Evolutionary conservation across 75 land plant species (phyloP).

Genomic region (Larix kaempferi): DNA sequence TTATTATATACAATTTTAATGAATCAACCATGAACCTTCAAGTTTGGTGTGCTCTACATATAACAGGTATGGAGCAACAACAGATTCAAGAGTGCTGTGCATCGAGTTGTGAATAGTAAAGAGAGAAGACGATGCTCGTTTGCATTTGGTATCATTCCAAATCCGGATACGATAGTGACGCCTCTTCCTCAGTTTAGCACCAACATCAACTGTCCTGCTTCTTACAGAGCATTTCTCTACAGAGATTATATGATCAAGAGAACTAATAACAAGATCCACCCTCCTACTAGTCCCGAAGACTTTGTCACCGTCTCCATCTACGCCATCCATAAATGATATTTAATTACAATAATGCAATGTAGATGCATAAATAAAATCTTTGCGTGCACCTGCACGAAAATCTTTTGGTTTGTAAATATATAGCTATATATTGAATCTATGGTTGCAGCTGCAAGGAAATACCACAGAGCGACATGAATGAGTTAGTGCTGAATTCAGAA

Average conservation of each 20-base stretch:
- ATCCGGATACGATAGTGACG: neutral
- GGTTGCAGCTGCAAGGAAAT: no score
- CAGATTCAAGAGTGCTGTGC: constrained; percentile 2
- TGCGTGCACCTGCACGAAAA: no score
- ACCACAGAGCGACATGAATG: no score
- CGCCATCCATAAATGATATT: neutral
- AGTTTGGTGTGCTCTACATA: no score
- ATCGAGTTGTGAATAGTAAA: constrained; percentile 1
- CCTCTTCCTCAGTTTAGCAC: neutral
- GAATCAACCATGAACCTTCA: no score
- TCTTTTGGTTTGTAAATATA: no score
- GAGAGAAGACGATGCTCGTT: neutral
- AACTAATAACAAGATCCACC: neutral
- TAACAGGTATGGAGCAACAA: neutral
- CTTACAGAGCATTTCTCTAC: neutral
- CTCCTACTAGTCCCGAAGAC: neutral
- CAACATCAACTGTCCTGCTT: neutral
- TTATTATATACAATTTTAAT: no score
- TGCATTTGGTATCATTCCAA: neutral
- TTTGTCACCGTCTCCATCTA: neutral
- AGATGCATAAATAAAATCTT: no score
- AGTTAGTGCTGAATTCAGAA: no score
- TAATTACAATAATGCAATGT: no score
- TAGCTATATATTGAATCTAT: no score
- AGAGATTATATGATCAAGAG: constrained; percentile 1